A percentile compares a stretch with the other conserved stretches of the same genome.
Evolutionary conservation across 139 green algal genomes (phyloP).

Genomic region (Micractinium sp.): DNA sequence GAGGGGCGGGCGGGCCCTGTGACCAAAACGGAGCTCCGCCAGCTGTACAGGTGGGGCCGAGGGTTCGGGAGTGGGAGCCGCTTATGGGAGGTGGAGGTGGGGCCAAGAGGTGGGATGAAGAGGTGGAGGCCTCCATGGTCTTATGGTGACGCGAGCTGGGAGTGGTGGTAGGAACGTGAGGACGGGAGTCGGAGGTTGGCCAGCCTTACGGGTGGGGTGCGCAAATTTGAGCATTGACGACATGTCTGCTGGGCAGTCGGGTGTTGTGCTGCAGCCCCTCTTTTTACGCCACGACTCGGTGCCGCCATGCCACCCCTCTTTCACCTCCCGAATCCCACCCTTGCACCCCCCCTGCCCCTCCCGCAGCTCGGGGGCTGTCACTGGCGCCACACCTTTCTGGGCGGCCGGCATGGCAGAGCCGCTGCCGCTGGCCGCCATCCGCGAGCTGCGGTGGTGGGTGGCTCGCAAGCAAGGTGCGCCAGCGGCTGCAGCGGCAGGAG

Average conservation of each 20-base stretch:
- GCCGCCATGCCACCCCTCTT: neutral
- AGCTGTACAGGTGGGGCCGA: conserved; percentile 40
- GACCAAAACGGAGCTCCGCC: conserved; percentile 74
- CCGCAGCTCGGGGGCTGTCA: conserved; percentile 54
- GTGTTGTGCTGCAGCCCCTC: no score
- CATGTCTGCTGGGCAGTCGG: no score
- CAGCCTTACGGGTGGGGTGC: neutral
- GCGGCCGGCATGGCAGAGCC: conserved; percentile 67
- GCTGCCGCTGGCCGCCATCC: conserved; percentile 55
- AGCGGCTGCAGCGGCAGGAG: neutral
- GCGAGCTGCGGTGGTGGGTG: conserved; percentile 87
- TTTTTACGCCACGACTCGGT: no score
- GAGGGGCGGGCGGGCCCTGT: conserved; percentile 66
- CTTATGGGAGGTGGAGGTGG: neutral
- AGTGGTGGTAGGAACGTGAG: no score
- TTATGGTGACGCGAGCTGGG: no score
- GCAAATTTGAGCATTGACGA: neutral
- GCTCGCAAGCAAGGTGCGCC: conserved; percentile 39
- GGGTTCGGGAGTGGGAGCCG: neutral
- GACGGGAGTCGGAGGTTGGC: no score
- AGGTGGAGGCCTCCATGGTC: no score
- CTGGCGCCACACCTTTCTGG: conserved; percentile 62
- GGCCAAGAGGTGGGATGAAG: no score
- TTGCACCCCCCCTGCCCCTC: neutral
- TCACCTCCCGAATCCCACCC: neutral